Evolutionary conservation across 257 asterid genomes (phyloP).

Genomic region (Solanum pennellii): DNA sequence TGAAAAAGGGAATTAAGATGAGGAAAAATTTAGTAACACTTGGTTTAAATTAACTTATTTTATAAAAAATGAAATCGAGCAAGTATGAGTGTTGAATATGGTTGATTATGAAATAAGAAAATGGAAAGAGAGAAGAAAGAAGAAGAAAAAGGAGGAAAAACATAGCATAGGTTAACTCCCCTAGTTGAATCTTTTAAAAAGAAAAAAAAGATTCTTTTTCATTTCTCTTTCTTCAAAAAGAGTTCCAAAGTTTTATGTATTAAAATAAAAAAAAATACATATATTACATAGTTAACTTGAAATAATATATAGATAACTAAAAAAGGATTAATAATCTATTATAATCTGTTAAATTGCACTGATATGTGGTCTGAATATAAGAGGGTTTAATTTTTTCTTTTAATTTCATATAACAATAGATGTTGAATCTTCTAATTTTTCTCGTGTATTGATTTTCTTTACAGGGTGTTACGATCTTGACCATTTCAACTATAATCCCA

Average conservation of each 20-base stretch:
- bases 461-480: constrained; percentile 65
- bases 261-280: too few species aligned
- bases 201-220: neutral
- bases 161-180: neutral
- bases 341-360: neutral
- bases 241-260: neutral
- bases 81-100: neutral
- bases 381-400: neutral
- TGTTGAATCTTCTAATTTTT: neutral
- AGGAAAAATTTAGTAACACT: neutral
- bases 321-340: neutral
- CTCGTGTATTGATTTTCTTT: neutral
- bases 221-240: neutral
- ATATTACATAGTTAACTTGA: neutral
- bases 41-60: neutral
- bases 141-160: neutral
- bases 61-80: neutral
- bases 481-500: constrained; percentile 63
- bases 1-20: neutral
- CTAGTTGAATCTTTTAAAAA: neutral
- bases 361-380: accelerated
- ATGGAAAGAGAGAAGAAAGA: neutral
- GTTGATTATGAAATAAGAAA: neutral
- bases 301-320: neutral
- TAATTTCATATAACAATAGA: neutral